Evolutionary conservation across 345 rosid genomes (phyloP), one percentile per base, ranked within the genome.

Genomic region (Tarenaya hassleriana): DNA sequence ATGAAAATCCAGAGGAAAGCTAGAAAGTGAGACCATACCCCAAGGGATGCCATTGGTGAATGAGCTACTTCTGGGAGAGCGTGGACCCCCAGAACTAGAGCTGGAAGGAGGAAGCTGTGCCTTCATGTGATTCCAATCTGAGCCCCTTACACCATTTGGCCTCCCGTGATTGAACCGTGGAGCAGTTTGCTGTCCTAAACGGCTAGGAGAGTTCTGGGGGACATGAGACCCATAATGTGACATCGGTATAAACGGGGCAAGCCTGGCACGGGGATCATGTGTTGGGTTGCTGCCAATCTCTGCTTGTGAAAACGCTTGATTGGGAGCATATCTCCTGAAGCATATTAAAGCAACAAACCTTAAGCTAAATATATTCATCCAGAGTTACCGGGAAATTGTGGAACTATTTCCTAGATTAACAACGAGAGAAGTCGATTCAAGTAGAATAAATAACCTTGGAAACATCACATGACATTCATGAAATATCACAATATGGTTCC

Each of bases 201-300:
- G 95, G 68, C 98, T 92, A 4, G 89, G 89, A 53, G 86, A 73
- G 73, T 78, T 92, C 61, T 83, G 91, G 3, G 85, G 37, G 46
- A 69, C 41, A 44, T 81, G 94, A 60, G 95, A 72, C 24, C 34
- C 60, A 54, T 49, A 61, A 43, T 56, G 72, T 37, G 62, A 50
- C 55, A 51, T 64, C 53, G 56, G 56, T 59, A 67, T 70, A 46
- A 72, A 69, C 47, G 73, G 90, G 49, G 79, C 69, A 60, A 68
- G 72, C 52, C 96, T 87, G 58, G 63, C 64, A 65, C 75, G 79
- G 34, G 57, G 63, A 53, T 88, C 96, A 63, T 76, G 52, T 62
- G 82, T 69, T 29, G 92, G 80, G 64, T 82, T 80, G 60, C 91
- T 84, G 41, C 84, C 95, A 45, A 62, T 67, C 55, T 88, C 95